These are phyloP conservation scores for Amanita inopinata DNA, from an alignment of 768 basidiomycete genomes.

Conservation along the genomic window DNA sequence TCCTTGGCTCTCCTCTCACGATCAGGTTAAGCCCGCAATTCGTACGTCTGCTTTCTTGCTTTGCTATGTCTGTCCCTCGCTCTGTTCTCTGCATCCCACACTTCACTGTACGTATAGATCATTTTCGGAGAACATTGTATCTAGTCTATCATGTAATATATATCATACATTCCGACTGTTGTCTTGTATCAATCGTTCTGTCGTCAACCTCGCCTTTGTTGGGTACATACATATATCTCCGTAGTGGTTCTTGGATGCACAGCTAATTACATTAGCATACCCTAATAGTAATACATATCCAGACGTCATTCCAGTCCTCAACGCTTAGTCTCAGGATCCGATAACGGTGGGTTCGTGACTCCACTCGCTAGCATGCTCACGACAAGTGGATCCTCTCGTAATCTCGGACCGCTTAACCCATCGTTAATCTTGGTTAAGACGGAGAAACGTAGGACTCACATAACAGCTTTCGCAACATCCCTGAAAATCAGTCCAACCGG, in stretches of 20 bases:
- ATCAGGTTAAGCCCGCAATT: constrained; percentile 3
- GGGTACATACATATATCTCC: neutral
- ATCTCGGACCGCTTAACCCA: constrained; percentile 35
- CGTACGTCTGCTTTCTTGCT: neutral
- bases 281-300: constrained; percentile 6
- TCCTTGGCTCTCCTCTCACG: constrained; percentile 8
- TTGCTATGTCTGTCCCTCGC: neutral
- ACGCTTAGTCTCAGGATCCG: constrained; percentile 24
- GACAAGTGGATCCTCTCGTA: constrained; percentile 34
- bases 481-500: constrained; percentile 64
- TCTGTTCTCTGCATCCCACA: neutral
- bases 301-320: too few relatives aligned
- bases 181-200: neutral
- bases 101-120: neutral
- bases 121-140: neutral
- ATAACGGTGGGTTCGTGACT: constrained; percentile 38
- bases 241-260: neutral
- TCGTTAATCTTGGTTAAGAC: constrained; percentile 1
- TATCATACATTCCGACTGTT: neutral
- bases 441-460: constrained; percentile 36
- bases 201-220: neutral
- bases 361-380: constrained; percentile 48
- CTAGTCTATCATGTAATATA: constrained; percentile 5
- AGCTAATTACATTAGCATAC: neutral
- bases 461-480: constrained; percentile 46